phyloP scores from a whole-genome alignment of 106 monocot species.

The Ottelia alismoides region DNA sequence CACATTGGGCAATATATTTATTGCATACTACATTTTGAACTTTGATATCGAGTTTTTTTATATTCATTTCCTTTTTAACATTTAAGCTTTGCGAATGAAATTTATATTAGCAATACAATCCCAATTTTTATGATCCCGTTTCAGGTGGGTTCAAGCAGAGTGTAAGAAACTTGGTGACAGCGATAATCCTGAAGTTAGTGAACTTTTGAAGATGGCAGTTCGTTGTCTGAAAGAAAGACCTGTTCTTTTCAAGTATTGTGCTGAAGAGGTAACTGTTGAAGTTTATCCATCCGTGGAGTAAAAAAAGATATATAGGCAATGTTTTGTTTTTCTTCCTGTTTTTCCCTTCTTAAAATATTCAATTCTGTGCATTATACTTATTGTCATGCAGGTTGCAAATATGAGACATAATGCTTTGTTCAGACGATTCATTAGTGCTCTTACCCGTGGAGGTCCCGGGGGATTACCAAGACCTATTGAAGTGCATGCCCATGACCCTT shows the following conservation, averaged over 20 bases:
- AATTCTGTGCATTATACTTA: too few relatives aligned
- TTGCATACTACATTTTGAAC: too few relatives aligned
- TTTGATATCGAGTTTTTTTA: too few relatives aligned
- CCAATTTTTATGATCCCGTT: too few relatives aligned
- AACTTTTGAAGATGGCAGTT: constrained; percentile 82
- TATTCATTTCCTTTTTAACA: too few relatives aligned
- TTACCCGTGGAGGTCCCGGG: constrained; percentile 97
- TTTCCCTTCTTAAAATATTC: too few relatives aligned
- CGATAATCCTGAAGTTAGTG: constrained; percentile 91
- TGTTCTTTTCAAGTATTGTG: constrained; percentile 95
- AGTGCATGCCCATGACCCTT: constrained; percentile 99
- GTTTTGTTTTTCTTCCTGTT: too few relatives aligned
- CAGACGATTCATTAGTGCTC: constrained; percentile 95
- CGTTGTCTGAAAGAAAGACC: constrained; percentile 88
- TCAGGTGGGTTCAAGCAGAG: constrained; percentile 98
- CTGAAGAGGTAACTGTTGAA: constrained; percentile 67
- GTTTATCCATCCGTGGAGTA: neutral
- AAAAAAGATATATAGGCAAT: too few relatives aligned
- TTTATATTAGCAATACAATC: too few relatives aligned
- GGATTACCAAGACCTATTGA: constrained; percentile 94
- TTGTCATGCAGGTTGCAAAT: constrained; percentile 83
- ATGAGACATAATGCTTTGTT: constrained; percentile 99
- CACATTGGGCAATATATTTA: too few relatives aligned
- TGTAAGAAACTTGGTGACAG: constrained; percentile 90
- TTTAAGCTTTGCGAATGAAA: too few relatives aligned